Conservation (phyloP, 129 eudicot genomes). For the Saposhnikovia divaricata region DNA sequence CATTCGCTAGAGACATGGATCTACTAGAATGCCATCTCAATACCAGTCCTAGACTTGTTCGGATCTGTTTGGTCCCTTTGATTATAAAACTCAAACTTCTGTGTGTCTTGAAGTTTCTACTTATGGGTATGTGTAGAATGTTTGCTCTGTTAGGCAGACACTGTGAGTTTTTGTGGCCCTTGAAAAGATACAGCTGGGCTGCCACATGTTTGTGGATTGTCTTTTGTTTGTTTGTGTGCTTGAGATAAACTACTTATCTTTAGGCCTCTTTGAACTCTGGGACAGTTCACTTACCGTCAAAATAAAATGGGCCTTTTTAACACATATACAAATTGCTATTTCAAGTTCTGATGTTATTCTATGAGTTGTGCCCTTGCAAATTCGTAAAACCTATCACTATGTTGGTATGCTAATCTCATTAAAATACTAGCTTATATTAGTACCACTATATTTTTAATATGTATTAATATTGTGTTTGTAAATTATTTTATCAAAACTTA, state of each 20-base stretch:
- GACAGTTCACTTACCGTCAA: too few species aligned
- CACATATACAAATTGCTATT: too few species aligned
- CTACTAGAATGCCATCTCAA: slow-evolving; percentile 63
- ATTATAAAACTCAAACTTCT: slow-evolving; percentile 23
- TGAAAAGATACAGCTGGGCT: slow-evolving; percentile 21
- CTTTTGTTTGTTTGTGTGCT: slow-evolving; percentile 27
- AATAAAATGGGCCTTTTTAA: too few species aligned
- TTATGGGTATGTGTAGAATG: slow-evolving; percentile 22
- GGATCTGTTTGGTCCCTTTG: background rate
- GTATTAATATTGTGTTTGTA: too few species aligned
- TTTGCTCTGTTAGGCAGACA: slow-evolving; percentile 24
- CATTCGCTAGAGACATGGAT: slow-evolving; percentile 63
- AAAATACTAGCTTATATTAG: too few species aligned
- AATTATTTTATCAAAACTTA: too few species aligned
- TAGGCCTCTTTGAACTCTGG: too few species aligned
- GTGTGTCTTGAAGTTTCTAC: slow-evolving; percentile 25
- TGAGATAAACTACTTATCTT: background rate
- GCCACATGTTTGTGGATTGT: slow-evolving; percentile 44
- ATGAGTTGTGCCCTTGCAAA: too few species aligned
- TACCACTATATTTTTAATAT: too few species aligned
- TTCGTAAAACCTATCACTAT: too few species aligned
- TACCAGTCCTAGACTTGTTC: slow-evolving; percentile 37
- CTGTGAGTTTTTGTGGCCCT: slow-evolving; percentile 31
- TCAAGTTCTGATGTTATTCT: too few species aligned
- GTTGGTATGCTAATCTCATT: too few species aligned